Conservation (phyloP, 768 basidiomycete genomes). For the Suillus tomentosus region DNA sequence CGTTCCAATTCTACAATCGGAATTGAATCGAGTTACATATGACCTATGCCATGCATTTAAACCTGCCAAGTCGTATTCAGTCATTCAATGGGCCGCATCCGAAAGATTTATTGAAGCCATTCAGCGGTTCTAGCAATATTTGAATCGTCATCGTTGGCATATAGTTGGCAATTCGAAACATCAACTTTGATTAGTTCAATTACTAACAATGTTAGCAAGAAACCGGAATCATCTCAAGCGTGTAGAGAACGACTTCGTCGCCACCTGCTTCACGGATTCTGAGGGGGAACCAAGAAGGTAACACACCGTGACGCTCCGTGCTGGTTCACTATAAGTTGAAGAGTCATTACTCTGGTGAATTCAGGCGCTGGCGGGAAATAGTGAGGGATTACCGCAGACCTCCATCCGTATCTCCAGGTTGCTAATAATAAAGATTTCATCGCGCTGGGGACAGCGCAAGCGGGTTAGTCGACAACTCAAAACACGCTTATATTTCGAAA, state of each 20-base stretch:
- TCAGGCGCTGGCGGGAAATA: background rate
- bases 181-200: background rate
- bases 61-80: background rate
- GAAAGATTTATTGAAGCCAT: background rate
- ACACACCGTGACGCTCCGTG: background rate
- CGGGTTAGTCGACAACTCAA: background rate
- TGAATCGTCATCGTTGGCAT: background rate
- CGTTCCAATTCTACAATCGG: background rate
- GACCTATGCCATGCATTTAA: background rate
- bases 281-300: conserved; percentile 78
- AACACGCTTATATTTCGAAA: background rate
- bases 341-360: background rate
- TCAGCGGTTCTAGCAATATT: background rate
- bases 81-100: background rate
- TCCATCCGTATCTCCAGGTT: background rate
- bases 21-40: background rate
- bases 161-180: background rate
- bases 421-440: background rate
- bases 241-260: conserved; percentile 93
- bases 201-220: background rate
- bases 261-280: conserved; percentile 93
- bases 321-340: background rate
- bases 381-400: background rate
- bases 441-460: background rate
- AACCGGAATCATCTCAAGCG: background rate